Conservation (phyloP, 148 eudicot species). For the Arbutus unedo region DNA sequence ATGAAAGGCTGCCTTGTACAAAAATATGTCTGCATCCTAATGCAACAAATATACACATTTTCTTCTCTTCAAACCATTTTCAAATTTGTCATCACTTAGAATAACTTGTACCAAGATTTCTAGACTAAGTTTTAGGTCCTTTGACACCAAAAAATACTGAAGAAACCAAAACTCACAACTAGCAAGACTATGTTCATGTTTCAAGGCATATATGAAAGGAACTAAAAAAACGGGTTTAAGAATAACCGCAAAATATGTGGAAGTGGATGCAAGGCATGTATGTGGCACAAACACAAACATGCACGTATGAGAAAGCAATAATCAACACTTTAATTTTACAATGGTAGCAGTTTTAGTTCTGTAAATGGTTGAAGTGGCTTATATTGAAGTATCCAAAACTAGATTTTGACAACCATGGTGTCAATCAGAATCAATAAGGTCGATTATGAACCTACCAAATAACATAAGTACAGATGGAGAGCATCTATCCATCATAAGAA, state of each 20-base stretch:
- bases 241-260: background rate
- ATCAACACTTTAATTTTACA: background rate
- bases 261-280: background rate
- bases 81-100: background rate
- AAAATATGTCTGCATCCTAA: background rate
- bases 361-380: background rate
- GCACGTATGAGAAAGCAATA: too few species aligned
- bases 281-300: background rate
- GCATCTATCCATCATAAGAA: background rate
- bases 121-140: background rate
- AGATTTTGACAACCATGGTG: background rate
- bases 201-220: background rate
- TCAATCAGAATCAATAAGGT: slow-evolving; percentile 5
- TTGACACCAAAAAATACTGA: background rate
- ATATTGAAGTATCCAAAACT: background rate
- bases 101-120: background rate
- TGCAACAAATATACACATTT: background rate
- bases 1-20: background rate
- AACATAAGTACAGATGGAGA: background rate
- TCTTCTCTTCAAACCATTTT: background rate
- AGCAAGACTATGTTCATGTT: background rate
- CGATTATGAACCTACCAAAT: background rate
- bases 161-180: background rate
- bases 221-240: background rate
- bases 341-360: background rate